Conservation (phyloP, 345 rosid genomes). For the Rhizophora apiculata region DNA sequence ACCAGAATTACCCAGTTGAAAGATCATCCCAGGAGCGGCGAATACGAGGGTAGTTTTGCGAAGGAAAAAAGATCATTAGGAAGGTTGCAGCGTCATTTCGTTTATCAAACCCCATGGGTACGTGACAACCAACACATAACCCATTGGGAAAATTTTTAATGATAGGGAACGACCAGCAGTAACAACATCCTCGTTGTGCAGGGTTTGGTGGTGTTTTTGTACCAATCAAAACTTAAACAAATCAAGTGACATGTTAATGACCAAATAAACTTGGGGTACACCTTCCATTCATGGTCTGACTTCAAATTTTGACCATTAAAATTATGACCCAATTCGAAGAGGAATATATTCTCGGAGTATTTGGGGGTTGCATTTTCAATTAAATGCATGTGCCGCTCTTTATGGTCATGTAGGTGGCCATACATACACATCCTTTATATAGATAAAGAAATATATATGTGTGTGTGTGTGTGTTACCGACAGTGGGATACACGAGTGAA, state of each 20-base stretch:
- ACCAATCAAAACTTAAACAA: not conserved
- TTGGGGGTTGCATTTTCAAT: too few species aligned
- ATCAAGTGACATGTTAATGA: not conserved
- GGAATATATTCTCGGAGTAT: too few species aligned
- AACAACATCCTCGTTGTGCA: not conserved
- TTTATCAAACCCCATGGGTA: conserved; percentile 32
- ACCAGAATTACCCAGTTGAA: conserved; percentile 5
- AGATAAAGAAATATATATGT: too few species aligned
- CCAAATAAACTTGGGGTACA: not conserved
- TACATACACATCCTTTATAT: too few species aligned
- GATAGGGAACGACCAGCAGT: conserved; percentile 17
- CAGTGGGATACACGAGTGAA: too few species aligned
- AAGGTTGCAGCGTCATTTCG: conserved; percentile 30
- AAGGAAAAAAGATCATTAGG: not conserved
- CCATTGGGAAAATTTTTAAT: not conserved
- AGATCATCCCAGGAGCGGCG: too few species aligned
- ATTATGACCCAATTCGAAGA: too few species aligned
- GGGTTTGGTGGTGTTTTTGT: not conserved
- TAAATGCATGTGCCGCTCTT: too few species aligned
- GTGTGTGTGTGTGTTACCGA: too few species aligned
- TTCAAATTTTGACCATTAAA: too few species aligned
- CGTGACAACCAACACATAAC: conserved; percentile 34
- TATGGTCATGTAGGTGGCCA: too few species aligned
- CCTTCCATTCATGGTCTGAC: too few species aligned
- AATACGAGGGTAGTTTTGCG: not conserved